Conservation (phyloP, 2,329 filamentous ascomycete genomes). For the Fusarium domesticum region DNA sequence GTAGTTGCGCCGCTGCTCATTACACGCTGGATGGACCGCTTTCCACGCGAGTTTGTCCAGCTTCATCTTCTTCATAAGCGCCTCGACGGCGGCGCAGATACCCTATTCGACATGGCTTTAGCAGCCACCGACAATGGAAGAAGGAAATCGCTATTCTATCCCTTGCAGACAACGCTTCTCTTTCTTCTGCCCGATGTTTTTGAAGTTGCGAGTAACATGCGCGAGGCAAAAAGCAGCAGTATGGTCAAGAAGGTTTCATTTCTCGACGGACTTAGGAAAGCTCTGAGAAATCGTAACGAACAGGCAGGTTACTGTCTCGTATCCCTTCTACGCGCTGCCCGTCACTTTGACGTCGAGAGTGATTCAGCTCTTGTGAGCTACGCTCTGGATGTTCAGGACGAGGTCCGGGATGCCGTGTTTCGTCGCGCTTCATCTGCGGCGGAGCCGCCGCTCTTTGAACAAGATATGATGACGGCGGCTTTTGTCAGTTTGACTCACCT, state of each 20-base stretch:
- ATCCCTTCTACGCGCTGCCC: constrained; percentile 58
- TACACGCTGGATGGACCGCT: constrained; percentile 63
- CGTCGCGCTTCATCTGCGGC: constrained; percentile 46
- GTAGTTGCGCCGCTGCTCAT: constrained; percentile 62
- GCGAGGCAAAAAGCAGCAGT: constrained; percentile 59
- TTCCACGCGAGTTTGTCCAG: constrained; percentile 62
- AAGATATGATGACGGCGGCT: constrained; percentile 63
- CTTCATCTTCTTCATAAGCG: constrained; percentile 59
- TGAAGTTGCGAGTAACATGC: constrained; percentile 65
- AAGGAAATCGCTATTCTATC: constrained; percentile 55
- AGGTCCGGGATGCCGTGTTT: constrained; percentile 64
- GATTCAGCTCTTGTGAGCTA: constrained; percentile 65
- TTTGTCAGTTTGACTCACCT: constrained; percentile 64
- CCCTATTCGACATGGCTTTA: constrained; percentile 66
- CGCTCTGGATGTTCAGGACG: constrained; percentile 67
- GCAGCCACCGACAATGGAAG: constrained; percentile 57
- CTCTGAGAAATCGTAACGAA: constrained; percentile 62
- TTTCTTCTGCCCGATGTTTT: constrained; percentile 67
- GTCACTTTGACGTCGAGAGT: constrained; percentile 61
- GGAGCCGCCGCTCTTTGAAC: constrained; percentile 54
- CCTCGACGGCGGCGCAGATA: constrained; percentile 64
- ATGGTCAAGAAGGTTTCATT: constrained; percentile 66
- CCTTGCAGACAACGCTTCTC: constrained; percentile 60
- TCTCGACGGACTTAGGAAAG: constrained; percentile 60
- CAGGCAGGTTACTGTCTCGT: constrained; percentile 65